Evolutionary conservation across 192 early-diverging fungal species (phyloP), one percentile per base, ranked within the genome.

Genomic region (Umbelopsis ramanniana): DNA sequence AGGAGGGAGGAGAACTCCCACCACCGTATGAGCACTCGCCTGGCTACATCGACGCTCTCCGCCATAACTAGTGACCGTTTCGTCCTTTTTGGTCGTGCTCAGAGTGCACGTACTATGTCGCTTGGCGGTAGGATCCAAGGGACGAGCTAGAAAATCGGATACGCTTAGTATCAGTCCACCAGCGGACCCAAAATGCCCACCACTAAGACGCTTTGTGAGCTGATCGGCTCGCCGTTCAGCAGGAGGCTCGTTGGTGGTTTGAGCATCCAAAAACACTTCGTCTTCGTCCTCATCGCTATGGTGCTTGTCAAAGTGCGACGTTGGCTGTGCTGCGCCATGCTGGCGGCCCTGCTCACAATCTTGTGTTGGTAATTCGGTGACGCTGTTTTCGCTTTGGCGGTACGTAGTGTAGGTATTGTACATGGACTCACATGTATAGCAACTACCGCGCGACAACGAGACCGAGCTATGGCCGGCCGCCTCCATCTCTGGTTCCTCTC

Each of bases 171-270:
- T 60, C 15, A 76, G 69, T 0, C 75, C 75, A 4, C 74, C 75
- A 0, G 75, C 75, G 5, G 69, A 71, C 7, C 75, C 75, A 52
- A 67, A 76, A 35, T 76, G 75, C n/a, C 75, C 75, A 19, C 75
- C 75, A 17, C 69, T 71, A 3, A 76, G 66, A 14, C 75, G 54
- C 24, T 76, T 76, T 26, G 75, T 71, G 1, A 76, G 45, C 15
- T 48, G 38, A 23, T 72, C 60, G 21, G 57, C 33, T 14, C 55
- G 55, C 9, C 43, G 12, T 37, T 48, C 29, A 29, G 14, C 1
- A 8, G 21, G 24, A 46, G 57, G 37, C 15, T 72, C 17, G 21
- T 33, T 46, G 50, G 37, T 45, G 67, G 21, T 14, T 45, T 29
- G 17, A 40, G 21, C 46, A 52, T 35, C 55, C 15, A n/a, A 3